phyloP scores from a whole-genome alignment of 2,329 filamentous ascomycete genomes.

The Metarhizium album region DNA sequence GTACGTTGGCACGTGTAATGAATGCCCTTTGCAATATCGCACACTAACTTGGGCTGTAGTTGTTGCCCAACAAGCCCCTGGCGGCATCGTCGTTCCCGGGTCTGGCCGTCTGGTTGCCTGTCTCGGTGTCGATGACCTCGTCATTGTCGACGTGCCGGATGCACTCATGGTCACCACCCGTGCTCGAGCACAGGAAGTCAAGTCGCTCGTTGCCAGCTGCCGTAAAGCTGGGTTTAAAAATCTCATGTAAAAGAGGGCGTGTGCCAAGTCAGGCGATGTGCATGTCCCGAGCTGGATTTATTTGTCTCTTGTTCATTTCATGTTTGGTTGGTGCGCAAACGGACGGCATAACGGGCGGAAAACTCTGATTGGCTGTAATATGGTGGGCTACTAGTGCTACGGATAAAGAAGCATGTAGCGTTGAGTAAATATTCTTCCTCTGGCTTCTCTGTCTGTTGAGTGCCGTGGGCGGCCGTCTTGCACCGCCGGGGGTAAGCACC shows the following conservation, averaged over 20 bases:
- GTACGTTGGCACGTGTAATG: slow-evolving; percentile 5
- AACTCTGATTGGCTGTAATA: not conserved
- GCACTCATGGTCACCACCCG: slow-evolving; percentile 17
- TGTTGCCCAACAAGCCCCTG: slow-evolving; percentile 15
- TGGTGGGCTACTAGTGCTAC: not conserved
- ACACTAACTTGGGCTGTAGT: slow-evolving; percentile 8
- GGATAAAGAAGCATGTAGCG: not conserved
- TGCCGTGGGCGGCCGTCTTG: not conserved
- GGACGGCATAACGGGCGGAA: not conserved
- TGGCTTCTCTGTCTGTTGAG: not conserved
- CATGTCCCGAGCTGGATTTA: not conserved
- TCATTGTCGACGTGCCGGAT: slow-evolving; percentile 16
- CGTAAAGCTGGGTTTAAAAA: slow-evolving; percentile 14
- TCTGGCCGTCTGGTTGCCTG: slow-evolving; percentile 16
- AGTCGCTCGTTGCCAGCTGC: slow-evolving; percentile 16
- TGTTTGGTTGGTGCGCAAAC: not conserved
- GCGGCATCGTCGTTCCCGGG: slow-evolving; percentile 16
- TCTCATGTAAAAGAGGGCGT: slow-evolving; percentile 9
- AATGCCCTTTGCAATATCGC: not conserved
- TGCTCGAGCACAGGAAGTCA: slow-evolving; percentile 17
- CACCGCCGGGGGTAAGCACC: too few species aligned
- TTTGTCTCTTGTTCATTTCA: not conserved
- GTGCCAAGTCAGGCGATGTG: not conserved
- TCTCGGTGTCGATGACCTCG: slow-evolving; percentile 16
- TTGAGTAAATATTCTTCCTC: not conserved